phyloP scores from a whole-genome alignment of 306 rosid species.

The Betula pendula region DNA sequence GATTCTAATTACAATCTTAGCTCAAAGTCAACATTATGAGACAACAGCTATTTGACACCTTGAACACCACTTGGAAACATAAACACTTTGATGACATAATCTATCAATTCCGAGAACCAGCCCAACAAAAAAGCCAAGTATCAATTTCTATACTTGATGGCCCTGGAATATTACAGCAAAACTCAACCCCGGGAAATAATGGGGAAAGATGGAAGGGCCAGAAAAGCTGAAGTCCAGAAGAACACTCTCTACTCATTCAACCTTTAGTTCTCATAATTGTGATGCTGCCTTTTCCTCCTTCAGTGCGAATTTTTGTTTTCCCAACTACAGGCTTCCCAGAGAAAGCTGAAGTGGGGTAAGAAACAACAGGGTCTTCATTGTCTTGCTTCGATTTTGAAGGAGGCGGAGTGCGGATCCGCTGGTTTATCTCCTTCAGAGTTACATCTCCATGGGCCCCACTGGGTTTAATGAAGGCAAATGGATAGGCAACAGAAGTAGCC shows the following conservation, averaged over 20 bases:
- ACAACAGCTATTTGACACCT: constrained; percentile 32
- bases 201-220: constrained; percentile 27
- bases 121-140: constrained; percentile 20
- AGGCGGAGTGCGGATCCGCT: constrained; percentile 74
- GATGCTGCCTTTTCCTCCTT: constrained; percentile 98
- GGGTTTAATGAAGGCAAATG: constrained; percentile 86
- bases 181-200: constrained; percentile 29
- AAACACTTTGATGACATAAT: constrained; percentile 19
- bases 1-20: constrained; percentile 30
- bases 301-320: constrained; percentile 79
- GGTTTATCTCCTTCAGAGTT: constrained; percentile 91
- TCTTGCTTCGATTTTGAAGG: constrained; percentile 53
- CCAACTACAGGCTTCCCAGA: constrained; percentile 97
- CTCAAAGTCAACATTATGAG: constrained; percentile 14
- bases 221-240: constrained; percentile 16
- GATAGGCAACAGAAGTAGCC: constrained; percentile 85
- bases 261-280: constrained; percentile 97
- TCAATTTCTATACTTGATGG: constrained; percentile 34
- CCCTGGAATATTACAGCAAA: constrained; percentile 34
- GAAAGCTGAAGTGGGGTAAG: constrained; percentile 83
- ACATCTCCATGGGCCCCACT: constrained; percentile 80
- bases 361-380: constrained; percentile 51
- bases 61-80: constrained; percentile 35
- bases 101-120: constrained; percentile 31
- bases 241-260: constrained; percentile 36